Conservation (phyloP, 2,329 filamentous ascomycete species). For the Cladosporium sp. region DNA sequence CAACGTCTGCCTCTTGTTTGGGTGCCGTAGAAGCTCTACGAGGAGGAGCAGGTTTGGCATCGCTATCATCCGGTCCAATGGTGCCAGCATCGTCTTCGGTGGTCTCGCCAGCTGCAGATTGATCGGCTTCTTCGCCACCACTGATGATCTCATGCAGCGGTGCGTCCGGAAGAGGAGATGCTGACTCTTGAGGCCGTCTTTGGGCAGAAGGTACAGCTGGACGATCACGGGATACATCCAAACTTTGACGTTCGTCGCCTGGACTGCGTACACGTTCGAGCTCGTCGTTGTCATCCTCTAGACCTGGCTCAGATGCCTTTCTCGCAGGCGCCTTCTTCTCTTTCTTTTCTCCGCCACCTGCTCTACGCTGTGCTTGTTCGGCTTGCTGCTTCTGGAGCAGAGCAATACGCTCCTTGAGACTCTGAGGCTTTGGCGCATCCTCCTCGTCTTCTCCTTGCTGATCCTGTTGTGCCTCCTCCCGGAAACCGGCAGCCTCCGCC, state of each 20-base stretch:
- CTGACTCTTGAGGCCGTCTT: conserved; percentile 42
- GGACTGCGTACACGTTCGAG: conserved; percentile 41
- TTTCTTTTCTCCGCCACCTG: conserved; percentile 82
- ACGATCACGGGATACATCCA: conserved; percentile 40
- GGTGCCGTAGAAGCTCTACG: conserved; percentile 47
- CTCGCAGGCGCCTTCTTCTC: conserved; percentile 66
- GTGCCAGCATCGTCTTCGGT: conserved; percentile 64
- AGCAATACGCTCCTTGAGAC: conserved; percentile 92
- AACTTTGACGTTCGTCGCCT: conserved; percentile 39
- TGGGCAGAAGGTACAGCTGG: conserved; percentile 41
- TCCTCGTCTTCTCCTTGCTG: conserved; percentile 62
- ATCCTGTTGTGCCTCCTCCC: conserved; percentile 40
- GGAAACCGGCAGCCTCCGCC: conserved; percentile 68
- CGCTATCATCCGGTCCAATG: conserved; percentile 73
- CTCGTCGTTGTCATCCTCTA: conserved; percentile 42
- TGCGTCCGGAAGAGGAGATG: conserved; percentile 37
- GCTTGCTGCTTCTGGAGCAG: conserved; percentile 90
- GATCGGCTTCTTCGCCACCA: conserved; percentile 66
- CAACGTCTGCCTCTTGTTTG: conserved; percentile 47
- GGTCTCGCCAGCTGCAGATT: conserved; percentile 63
- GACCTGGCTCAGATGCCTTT: conserved; percentile 58
- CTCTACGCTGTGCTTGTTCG: conserved; percentile 82
- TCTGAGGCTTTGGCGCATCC: conserved; percentile 87
- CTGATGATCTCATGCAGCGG: conserved; percentile 58
- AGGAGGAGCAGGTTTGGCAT: conserved; percentile 56